phyloP scores from a whole-genome alignment of 805 yeast species.

The Ogataea zsoltii region DNA sequence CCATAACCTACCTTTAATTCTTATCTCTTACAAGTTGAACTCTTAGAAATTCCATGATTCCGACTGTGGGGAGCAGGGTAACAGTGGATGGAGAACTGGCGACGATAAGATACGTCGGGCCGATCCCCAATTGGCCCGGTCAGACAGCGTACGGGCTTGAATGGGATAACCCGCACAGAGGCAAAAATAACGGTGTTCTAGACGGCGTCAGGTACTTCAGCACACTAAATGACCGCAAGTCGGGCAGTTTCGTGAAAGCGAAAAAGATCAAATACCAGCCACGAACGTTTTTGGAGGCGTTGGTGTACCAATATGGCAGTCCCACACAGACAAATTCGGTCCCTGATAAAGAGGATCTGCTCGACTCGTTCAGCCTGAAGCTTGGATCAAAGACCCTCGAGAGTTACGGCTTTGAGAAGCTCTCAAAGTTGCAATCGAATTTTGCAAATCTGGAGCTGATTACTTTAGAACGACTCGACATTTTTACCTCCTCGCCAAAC shows the following conservation, averaged over 20 bases:
- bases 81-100: slow-evolving; percentile 50
- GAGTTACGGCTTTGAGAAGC: slow-evolving; percentile 63
- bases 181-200: slow-evolving; percentile 69
- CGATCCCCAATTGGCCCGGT: slow-evolving; percentile 61
- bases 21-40: no score
- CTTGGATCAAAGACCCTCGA: slow-evolving; percentile 63
- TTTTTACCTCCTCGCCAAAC: slow-evolving; percentile 28
- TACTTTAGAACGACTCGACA: slow-evolving; percentile 47
- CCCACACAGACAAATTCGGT: slow-evolving; percentile 11
- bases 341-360: slow-evolving; percentile 12
- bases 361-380: slow-evolving; percentile 31
- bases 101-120: slow-evolving; percentile 65
- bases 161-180: slow-evolving; percentile 75
- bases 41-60: not conserved
- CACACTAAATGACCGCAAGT: slow-evolving; percentile 31
- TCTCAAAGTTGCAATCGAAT: slow-evolving; percentile 49
- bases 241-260: slow-evolving; percentile 67
- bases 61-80: slow-evolving; percentile 24
- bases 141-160: slow-evolving; percentile 71
- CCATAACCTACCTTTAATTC: no score
- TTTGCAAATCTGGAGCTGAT: slow-evolving; percentile 46
- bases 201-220: slow-evolving; percentile 58
- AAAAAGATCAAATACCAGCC: slow-evolving; percentile 27
- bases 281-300: slow-evolving; percentile 46
- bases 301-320: slow-evolving; percentile 48